These are phyloP conservation scores for Dothiorella sarmentorum DNA, from an alignment of 2,329 filamentous ascomycete genomes.

Conservation along the genomic window DNA sequence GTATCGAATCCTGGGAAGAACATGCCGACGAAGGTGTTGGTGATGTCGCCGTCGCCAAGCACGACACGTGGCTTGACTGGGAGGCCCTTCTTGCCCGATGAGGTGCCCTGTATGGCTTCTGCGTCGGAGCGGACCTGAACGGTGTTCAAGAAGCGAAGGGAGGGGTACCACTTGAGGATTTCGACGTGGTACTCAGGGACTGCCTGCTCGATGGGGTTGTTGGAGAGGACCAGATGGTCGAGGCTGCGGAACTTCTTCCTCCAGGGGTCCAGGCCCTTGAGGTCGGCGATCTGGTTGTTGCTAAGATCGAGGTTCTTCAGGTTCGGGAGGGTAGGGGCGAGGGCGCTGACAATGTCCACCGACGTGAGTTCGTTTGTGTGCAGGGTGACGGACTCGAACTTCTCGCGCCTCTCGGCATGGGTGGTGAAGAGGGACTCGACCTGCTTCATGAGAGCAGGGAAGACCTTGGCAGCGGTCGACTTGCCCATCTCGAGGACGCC, in stretches of 20 bases:
- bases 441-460: constrained; percentile 85
- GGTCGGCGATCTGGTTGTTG: constrained; percentile 69
- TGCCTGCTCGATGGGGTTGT: constrained; percentile 64
- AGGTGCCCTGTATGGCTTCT: constrained; percentile 49
- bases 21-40: constrained; percentile 69
- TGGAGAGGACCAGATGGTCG: constrained; percentile 74
- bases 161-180: constrained; percentile 78
- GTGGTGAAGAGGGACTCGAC: constrained; percentile 75
- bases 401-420: constrained; percentile 67
- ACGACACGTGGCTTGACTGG: constrained; percentile 65
- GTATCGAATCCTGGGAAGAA: constrained; percentile 74
- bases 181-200: constrained; percentile 58
- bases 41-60: constrained; percentile 69
- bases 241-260: constrained; percentile 73
- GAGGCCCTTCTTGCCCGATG: constrained; percentile 50
- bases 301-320: constrained; percentile 87
- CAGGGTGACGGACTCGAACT: constrained; percentile 77
- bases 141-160: constrained; percentile 72
- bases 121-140: constrained; percentile 69
- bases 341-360: constrained; percentile 66
- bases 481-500: constrained; percentile 68
- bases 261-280: constrained; percentile 70
- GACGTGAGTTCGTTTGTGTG: constrained; percentile 75
- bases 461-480: constrained; percentile 77
- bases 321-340: constrained; percentile 78